Evolutionary conservation across 1,284 basidiomycete genomes (phyloP), one percentile per base, ranked within the genome.

Genomic region (Fomitopsis pinicola): DNA sequence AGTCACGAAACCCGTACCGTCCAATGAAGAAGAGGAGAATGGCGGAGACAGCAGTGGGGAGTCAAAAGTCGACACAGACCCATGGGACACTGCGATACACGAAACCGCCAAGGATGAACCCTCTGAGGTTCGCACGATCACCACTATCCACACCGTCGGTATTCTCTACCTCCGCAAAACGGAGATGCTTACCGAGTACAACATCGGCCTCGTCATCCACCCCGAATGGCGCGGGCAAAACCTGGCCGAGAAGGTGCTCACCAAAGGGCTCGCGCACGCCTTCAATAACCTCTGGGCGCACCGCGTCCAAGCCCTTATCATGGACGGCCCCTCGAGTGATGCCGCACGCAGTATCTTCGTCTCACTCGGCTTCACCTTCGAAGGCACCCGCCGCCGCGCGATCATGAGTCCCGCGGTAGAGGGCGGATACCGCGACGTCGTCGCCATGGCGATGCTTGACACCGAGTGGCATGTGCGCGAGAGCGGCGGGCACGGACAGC

Each of bases 381-480:
- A 89, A 72, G 87, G 87, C 53, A 81, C 77, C 14, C 80, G 80
- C 50, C 80, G 86, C 30, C 78, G 80, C 46, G 77, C 81, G 0
- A 80, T 84, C 58, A 77, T 71, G 66, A 79, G 78, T 66, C 19
- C 67, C 76, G 55, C 75, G 76, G 38, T 40, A 17, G 65, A 68
- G 2, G 79, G 81, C 59, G 42, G 48, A 5, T 89, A 83, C 82
- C 82, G 79, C 62, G 85, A 88, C 65, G 80, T 84, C 22, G 83
- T 81, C 2, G 82, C 82, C 63, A 73, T 87, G 59, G 84, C 79
- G 8, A 76, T 89, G 63, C 71, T 89, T 60, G 85, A 83, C 59
- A 87, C 83, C 0, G 85, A 88, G 57, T 89, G 85, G 84, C 64
- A 76, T 46, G 68, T 82, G 60, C 77, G 77, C 61, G 54, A 45